Percentiles rank a stretch among this genome's conserved stretches.
Conservation (phyloP, 768 basidiomycete genomes). For the Hypsizygus marmoreus region DNA sequence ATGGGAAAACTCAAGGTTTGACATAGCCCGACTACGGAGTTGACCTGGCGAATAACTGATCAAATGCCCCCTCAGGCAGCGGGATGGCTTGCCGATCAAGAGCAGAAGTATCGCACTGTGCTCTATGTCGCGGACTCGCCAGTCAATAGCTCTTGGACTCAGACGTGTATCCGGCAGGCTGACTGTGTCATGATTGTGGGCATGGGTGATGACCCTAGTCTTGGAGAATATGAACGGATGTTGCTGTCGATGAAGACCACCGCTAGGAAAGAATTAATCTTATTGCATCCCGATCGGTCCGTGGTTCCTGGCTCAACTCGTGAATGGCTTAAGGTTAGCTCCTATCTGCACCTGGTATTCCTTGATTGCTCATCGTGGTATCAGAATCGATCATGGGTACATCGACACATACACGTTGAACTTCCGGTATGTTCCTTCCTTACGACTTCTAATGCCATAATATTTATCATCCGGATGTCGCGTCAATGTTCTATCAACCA, state of each 20-base stretch:
- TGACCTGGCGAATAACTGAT: background rate
- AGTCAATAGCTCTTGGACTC: constrained; percentile 95
- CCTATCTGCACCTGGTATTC: constrained; percentile 4
- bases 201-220: constrained; percentile 86
- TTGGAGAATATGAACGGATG: constrained; percentile 94
- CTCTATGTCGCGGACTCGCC: constrained; percentile 96
- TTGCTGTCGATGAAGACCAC: constrained; percentile 96
- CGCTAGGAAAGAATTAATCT: constrained; percentile 94
- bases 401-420: constrained; percentile 95
- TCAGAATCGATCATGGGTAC: constrained; percentile 95
- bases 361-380: constrained; percentile 2
- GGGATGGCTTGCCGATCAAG: constrained; percentile 93
- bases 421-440: constrained; percentile 56
- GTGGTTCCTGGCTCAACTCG: constrained; percentile 90
- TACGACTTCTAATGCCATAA: too few relatives aligned
- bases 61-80: constrained; percentile 33
- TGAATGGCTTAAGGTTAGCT: constrained; percentile 87
- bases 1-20: constrained; percentile 99
- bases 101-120: constrained; percentile 90
- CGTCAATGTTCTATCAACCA: constrained; percentile 27
- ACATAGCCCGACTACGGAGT: too few relatives aligned
- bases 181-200: constrained; percentile 94
- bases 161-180: constrained; percentile 97
- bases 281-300: constrained; percentile 89
- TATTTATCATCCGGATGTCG: background rate